Base-by-base conservation (phyloP, 345 rosid species). In the Aquilaria yunnanensis region DNA sequence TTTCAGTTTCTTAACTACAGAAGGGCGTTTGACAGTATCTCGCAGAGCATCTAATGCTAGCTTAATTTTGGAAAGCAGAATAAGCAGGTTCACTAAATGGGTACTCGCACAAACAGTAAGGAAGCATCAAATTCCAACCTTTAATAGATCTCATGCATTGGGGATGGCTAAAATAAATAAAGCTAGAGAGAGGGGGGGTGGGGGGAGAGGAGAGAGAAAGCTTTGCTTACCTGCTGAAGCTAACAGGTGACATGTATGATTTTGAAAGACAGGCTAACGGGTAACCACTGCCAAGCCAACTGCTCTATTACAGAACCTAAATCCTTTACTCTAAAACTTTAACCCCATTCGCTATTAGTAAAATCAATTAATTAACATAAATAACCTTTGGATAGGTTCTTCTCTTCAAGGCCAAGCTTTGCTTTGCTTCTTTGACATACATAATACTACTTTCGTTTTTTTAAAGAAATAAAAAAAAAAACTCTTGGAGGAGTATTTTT, bases 361-460 rank as follows among this genome's bases (percentile, higher is more conserved):
- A 37, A 37, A 5, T 37, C 43, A 37, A 37, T 61, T 32, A 60
- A 59, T 67, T 57, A 14, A 59, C 16, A 58, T 5, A 62, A 31
- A 46, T 34, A 7, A 34, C 12, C 30, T n/a, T 6, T 74, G 79
- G 65, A 74, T 79, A 80, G 80, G 87, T 84, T 80, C 88, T 79
- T 84, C 89, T 78, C 93, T 88, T 90, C 74, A 70, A 67, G 72
- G 13, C 78, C 86, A 88, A 88, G 93, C 82, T 76, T 81, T 74
- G 72, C 78, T 84, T 65, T 37, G 51, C 77, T 71, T 61, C 75
- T 62, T 75, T 67, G 57, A 83, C 83, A 75, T 72, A 61, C 66
- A 75, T 82, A 73, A 72, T 52, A 9, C 46, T n/a, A 46, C 13
- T 32, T 43, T 54, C 10, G 5, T 64, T 58, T 68, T 43, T 37